These are phyloP conservation scores for Aspergillus spinulosporus DNA, from an alignment of 2,329 filamentous ascomycete species.

Conservation along the genomic window DNA sequence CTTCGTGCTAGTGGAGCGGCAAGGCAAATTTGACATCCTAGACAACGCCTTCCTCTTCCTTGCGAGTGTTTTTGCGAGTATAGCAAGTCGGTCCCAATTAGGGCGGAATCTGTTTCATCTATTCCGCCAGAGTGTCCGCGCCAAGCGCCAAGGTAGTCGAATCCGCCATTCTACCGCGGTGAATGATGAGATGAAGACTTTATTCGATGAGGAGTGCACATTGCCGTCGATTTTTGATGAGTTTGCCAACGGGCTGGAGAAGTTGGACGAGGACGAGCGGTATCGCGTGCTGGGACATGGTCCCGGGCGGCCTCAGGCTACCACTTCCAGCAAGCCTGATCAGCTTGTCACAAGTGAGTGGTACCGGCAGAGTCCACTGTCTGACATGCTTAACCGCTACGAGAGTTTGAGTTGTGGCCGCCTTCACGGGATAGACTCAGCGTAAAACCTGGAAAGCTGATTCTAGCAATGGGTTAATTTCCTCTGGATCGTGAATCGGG, in stretches of 20 bases:
- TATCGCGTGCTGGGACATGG: constrained; percentile 28
- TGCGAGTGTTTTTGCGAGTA: constrained; percentile 34
- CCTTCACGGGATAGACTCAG: too few relatives aligned
- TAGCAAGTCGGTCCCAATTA: constrained; percentile 36
- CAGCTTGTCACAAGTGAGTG: too few relatives aligned
- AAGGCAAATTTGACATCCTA: constrained; percentile 31
- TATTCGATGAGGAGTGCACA: constrained; percentile 32
- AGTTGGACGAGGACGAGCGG: constrained; percentile 35
- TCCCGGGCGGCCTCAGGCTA: too few relatives aligned
- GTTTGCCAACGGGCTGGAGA: constrained; percentile 36
- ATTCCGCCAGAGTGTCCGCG: constrained; percentile 35
- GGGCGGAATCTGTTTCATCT: constrained; percentile 39
- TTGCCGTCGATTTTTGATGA: constrained; percentile 29
- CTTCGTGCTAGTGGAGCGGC: constrained; percentile 35
- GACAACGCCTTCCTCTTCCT: constrained; percentile 39
- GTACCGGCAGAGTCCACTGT: constrained; percentile 23
- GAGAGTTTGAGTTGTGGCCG: constrained; percentile 34
- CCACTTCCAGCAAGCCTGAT: too few relatives aligned
- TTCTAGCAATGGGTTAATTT: background rate
- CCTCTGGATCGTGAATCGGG: background rate
- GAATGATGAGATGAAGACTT: constrained; percentile 34
- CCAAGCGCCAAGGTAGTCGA: constrained; percentile 33
- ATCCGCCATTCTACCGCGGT: constrained; percentile 26
- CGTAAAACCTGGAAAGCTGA: too few relatives aligned
- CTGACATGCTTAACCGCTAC: constrained; percentile 42